These are phyloP conservation scores for Dictyostelium citrinum DNA, from an alignment of 78 protist genomes.

Conservation along the genomic window DNA sequence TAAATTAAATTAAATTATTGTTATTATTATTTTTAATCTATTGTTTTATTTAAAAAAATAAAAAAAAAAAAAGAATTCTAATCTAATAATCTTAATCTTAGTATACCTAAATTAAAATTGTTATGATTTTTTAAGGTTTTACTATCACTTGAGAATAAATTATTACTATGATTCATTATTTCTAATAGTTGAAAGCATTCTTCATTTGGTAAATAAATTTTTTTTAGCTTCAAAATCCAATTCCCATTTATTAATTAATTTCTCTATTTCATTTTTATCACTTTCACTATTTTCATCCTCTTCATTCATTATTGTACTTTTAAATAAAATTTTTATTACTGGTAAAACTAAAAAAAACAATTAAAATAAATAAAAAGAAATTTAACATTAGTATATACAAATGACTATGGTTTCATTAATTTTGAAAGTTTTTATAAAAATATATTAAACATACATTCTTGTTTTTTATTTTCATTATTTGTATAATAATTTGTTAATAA, in stretches of 20 bases:
- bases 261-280: neutral
- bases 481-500: neutral
- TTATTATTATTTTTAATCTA: too few species aligned
- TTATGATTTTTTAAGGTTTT: neutral
- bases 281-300: neutral
- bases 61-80: neutral
- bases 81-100: neutral
- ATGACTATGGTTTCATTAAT: too few species aligned
- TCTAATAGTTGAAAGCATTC: neutral
- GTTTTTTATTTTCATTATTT: neutral
- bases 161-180: neutral
- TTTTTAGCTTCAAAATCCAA: neutral
- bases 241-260: neutral
- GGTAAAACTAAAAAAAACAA: neutral
- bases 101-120: neutral
- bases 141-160: neutral
- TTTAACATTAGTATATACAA: too few species aligned
- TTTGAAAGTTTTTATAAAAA: too few species aligned
- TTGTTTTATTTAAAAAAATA: too few species aligned
- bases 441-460: neutral
- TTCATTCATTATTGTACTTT: neutral
- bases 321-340: neutral
- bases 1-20: neutral
- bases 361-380: neutral
- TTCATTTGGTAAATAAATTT: neutral